These are phyloP conservation scores for Salix viminalis DNA, from an alignment of 345 rosid species.

Conservation along the genomic window DNA sequence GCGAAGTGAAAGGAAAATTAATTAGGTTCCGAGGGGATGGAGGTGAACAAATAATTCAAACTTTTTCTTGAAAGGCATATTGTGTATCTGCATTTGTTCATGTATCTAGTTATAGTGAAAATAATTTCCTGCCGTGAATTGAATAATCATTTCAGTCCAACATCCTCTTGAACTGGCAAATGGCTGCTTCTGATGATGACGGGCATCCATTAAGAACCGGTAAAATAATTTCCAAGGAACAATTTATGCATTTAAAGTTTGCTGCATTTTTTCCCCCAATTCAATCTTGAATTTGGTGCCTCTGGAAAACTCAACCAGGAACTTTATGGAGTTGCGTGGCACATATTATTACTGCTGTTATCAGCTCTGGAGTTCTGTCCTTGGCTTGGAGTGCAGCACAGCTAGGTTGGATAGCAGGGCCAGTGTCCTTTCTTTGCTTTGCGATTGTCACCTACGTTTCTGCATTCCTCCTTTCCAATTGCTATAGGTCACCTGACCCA, in stretches of 20 bases:
- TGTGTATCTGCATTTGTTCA: background rate
- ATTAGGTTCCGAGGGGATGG: no score
- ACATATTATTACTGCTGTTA: slow-evolving; percentile 49
- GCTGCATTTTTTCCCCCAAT: background rate
- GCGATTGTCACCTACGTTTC: slow-evolving; percentile 49
- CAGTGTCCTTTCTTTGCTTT: slow-evolving; percentile 39
- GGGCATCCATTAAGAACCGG: slow-evolving; percentile 45
- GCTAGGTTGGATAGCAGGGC: slow-evolving; percentile 73
- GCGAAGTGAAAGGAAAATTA: background rate
- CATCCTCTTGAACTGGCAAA: slow-evolving; percentile 23
- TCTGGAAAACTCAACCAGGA: slow-evolving; percentile 35
- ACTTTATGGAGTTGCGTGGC: slow-evolving; percentile 46
- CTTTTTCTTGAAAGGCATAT: no score
- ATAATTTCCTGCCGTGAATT: slow-evolving; percentile 1
- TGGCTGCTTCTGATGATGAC: slow-evolving; percentile 28
- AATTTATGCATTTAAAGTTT: background rate
- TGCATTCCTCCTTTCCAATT: slow-evolving; percentile 49
- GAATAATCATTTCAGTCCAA: slow-evolving; percentile 29
- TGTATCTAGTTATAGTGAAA: background rate
- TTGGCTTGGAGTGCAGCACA: slow-evolving; percentile 63
- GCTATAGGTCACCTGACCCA: slow-evolving; percentile 47
- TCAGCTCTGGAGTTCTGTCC: slow-evolving; percentile 54
- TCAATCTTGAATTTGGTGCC: slow-evolving; percentile 9
- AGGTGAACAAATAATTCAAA: no score
- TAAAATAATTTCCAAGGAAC: slow-evolving; percentile 5